Base-by-base conservation (phyloP, 2,329 filamentous ascomycete species). In the Aspergillus ibericus region DNA sequence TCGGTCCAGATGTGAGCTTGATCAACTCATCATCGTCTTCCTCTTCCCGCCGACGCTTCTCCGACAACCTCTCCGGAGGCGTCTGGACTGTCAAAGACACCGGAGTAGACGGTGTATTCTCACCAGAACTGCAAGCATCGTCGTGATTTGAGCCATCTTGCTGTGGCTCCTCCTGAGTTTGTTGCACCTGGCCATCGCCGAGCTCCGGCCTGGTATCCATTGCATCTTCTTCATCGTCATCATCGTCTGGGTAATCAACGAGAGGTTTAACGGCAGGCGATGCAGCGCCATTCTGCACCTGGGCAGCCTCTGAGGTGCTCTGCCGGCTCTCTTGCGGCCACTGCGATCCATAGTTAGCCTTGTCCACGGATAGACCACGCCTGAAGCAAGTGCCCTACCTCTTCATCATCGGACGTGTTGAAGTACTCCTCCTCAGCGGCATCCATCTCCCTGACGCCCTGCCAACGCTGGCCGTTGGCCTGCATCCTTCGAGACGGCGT, bases 1-100 rank as follows among this genome's bases (percentile, higher is more conserved):
- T 81, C 1, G 77, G 72, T 22, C 74, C 77, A 9, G 74, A 72
- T 63, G 91, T 86, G 67, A 97, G 82, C 76, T 95, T 96, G 55
- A 88, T 87, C n/a, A 98, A 78, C 69, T 93, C 91, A 64, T 97
- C 93, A 56, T 96, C 93, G 47, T 97, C 93, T 61, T 97, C 93
- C 71, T 96, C 93, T 67, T 82, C 79, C 44, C 95, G 86, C 49
- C 93, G 85, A 49, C 93, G 88, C 76, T 98, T 98, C 73, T 96
- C 91, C 0, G 92, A 89, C 16, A 96, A 77, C 55, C 91, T 85
- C 74, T 96, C 92, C 0, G 88, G 89, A 3, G 89, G 88, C 13
- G 63, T 67, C 49, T 72, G 72, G 12, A 62, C 58, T 5, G 60
- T 55, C 34, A 65, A 54, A 16, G 68, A 70, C n/a, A 65, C 56